Base-by-base conservation (phyloP, 192 early-diverging fungal species). In the Entomortierella parvispora region DNA sequence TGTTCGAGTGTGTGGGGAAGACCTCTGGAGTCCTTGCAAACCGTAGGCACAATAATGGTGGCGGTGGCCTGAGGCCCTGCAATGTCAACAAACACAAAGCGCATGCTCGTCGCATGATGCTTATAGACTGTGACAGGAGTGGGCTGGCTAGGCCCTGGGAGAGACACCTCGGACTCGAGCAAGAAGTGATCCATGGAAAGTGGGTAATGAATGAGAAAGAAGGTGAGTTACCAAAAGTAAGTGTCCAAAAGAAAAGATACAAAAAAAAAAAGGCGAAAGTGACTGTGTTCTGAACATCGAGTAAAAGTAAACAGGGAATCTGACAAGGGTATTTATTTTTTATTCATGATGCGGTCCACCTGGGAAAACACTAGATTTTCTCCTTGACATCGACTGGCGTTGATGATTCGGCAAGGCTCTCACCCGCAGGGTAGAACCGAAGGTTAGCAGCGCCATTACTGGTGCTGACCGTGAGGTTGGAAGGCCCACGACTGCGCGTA, bases 1-100 rank as follows among this genome's bases (percentile, higher is more conserved):
- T 88, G 86, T 71, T 95, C 94, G 5, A 96, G 86, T 0, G 93
- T 95, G 63, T 96, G 94, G 11, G 93, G 87, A n/a, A 92, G 82
- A 12, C 94, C 94, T 56, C 86, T 82, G 64, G 93, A 82, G 81
- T 90, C 84, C 29, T 74, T 50, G 7, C 85, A 49, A 2, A 87
- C 62, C 4, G 94, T 96, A 1, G 94, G 93, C 43, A 96, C 89
- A 33, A 94, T 85, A 52, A 94, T 89, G 46, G 85, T 82, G n/a
- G 85, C 80, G 0, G 89, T 85, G 42, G 77, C 85, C 56, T 93
- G 77, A 8, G 94, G 93, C 18, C 90, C 90, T 3, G 87, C 81
- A 3, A 91, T 79, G 34, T 79, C 55, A 57, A 84, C 84, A 59
- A 93, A 82, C 29, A 94, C 86, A 7, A 94, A 64, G 32, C 87